Evolutionary conservation across 2,329 filamentous ascomycete species (phyloP).

Genomic region (Hymenoscyphus repandus): DNA sequence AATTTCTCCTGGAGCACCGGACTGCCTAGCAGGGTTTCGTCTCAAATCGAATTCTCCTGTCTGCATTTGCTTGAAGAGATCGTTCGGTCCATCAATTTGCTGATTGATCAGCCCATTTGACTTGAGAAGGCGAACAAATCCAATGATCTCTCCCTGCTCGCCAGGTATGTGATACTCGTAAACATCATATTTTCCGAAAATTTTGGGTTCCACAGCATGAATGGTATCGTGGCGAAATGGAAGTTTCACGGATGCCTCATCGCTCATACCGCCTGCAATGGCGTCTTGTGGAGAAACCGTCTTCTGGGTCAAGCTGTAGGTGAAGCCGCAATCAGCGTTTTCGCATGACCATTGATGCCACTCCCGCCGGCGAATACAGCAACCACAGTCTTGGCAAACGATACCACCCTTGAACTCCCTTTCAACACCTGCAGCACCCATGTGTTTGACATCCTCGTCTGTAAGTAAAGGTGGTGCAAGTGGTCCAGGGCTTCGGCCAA

Average conservation of each 20-base stretch:
- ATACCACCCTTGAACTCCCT: constrained; percentile 55
- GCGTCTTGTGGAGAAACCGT: constrained; percentile 12
- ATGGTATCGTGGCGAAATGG: neutral
- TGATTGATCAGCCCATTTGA: constrained; percentile 48
- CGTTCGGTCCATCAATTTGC: constrained; percentile 51
- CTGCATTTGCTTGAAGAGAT: constrained; percentile 51
- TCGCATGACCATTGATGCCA: constrained; percentile 62
- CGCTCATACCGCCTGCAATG: constrained; percentile 6
- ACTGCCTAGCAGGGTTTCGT: constrained; percentile 38
- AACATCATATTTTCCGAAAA: constrained; percentile 27
- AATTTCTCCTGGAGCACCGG: constrained; percentile 36
- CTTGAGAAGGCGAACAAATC: constrained; percentile 50
- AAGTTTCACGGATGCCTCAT: neutral
- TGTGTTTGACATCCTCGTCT: constrained; percentile 28
- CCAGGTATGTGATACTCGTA: constrained; percentile 43
- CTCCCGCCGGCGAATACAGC: constrained; percentile 53
- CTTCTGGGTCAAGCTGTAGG: constrained; percentile 22
- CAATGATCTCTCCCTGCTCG: constrained; percentile 38
- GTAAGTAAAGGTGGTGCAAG: constrained; percentile 37
- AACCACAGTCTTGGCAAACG: constrained; percentile 58
- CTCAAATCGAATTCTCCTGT: constrained; percentile 39
- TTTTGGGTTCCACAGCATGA: constrained; percentile 5
- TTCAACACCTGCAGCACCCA: constrained; percentile 40
- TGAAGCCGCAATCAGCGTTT: constrained; percentile 44
- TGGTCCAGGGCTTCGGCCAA: constrained; percentile 32